A percentile compares a stretch with the other conserved stretches of the same genome.
Evolutionary conservation across 495 filamentous ascomycete genomes (phyloP).

Genomic region (Ascodesmis nigricans): DNA sequence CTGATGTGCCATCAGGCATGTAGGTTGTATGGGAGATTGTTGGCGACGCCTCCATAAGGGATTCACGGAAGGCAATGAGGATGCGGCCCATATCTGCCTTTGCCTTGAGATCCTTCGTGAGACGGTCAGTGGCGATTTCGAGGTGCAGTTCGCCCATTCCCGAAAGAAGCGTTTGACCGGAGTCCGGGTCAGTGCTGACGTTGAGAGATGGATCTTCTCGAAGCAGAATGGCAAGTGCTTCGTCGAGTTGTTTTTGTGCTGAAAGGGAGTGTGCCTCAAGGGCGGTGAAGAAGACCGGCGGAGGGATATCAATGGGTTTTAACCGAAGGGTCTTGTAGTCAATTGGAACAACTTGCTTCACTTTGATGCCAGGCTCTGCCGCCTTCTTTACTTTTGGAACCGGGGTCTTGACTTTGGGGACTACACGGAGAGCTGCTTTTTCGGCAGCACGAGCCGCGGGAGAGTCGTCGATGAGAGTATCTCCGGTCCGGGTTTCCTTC

Average conservation of each 20-base stretch:
- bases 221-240: slow-evolving; percentile 51
- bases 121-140: slow-evolving; percentile 73
- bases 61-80: slow-evolving; percentile 86
- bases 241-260: slow-evolving; percentile 55
- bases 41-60: too few relatives aligned
- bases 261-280: slow-evolving; percentile 64
- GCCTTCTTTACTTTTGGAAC: slow-evolving; percentile 12
- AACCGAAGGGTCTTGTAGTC: slow-evolving; percentile 53
- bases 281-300: slow-evolving; percentile 86
- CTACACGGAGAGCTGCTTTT: too few relatives aligned
- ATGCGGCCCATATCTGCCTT: slow-evolving; percentile 83
- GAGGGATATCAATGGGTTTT: slow-evolving; percentile 70
- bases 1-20: too few relatives aligned
- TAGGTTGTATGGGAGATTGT: slow-evolving; percentile 35
- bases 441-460: neutral
- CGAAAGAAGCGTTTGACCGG: slow-evolving; percentile 74
- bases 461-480: slow-evolving; percentile 49
- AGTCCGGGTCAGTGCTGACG: slow-evolving; percentile 65
- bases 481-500: slow-evolving; percentile 75
- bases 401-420: slow-evolving; percentile 5
- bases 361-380: slow-evolving; percentile 34
- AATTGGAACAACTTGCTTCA: too few relatives aligned
- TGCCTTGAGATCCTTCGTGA: slow-evolving; percentile 71
- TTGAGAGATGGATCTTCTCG: slow-evolving; percentile 91
- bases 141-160: slow-evolving; percentile 98